A percentile compares a stretch with the other conserved stretches of the same genome.
These are phyloP conservation scores for Flaveria brownii DNA, from an alignment of 129 eudicot genomes.

Conservation along the genomic window DNA sequence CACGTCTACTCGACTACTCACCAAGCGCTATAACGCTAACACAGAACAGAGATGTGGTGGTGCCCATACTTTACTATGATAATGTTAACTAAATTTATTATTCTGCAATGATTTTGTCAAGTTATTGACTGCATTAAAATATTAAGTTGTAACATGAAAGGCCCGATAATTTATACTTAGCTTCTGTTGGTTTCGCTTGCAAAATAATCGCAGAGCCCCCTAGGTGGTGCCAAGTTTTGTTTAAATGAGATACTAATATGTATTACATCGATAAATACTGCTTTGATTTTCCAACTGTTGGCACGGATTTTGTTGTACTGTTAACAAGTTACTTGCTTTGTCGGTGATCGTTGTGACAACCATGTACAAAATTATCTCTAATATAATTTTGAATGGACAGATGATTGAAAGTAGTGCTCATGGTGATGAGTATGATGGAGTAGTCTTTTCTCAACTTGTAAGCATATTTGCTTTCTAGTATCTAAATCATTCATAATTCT, in stretches of 20 bases:
- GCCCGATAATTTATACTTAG: background rate
- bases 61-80: background rate
- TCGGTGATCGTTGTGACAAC: background rate
- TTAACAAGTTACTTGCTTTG: conserved; percentile 8
- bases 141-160: background rate
- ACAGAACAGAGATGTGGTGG: background rate
- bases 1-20: background rate
- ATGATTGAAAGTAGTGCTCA: conserved; percentile 96
- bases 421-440: conserved; percentile 96
- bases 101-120: conserved; percentile 2
- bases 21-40: background rate
- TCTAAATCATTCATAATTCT: background rate
- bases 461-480: conserved; percentile 14
- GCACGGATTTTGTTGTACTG: background rate
- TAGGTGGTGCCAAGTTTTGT: background rate
- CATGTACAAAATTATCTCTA: conserved; percentile 22
- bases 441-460: conserved; percentile 92
- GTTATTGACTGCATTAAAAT: conserved; percentile 12
- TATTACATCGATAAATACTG: background rate
- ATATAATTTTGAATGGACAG: conserved; percentile 40
- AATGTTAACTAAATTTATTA: background rate
- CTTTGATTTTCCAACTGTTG: background rate
- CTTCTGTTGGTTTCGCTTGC: conserved; percentile 10
- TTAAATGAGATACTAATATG: background rate
- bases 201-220: background rate